Conservation (phyloP, 1,139 yeast genomes). For the Sugiyamaella paludigena region DNA sequence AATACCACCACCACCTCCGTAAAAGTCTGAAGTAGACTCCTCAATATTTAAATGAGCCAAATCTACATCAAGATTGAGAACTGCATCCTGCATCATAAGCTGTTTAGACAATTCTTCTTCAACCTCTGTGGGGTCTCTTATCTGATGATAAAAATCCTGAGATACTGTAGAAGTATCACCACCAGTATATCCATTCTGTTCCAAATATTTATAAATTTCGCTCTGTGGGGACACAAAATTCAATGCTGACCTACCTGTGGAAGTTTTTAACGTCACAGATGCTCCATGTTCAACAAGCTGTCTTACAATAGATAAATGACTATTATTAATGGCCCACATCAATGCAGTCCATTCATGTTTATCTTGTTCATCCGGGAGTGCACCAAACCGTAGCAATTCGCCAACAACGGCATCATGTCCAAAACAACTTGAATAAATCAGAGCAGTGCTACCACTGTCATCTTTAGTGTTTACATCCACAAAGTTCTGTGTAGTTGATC, state of each 20-base stretch:
- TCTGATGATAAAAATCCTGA: slow-evolving; percentile 37
- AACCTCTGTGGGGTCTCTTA: slow-evolving; percentile 27
- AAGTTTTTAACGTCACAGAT: slow-evolving; percentile 30
- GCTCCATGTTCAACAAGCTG: slow-evolving; percentile 40
- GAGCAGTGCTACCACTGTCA: slow-evolving; percentile 41
- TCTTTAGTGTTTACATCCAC: slow-evolving; percentile 39
- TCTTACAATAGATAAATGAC: slow-evolving; percentile 38
- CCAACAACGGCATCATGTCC: slow-evolving; percentile 41
- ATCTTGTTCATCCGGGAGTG: slow-evolving; percentile 41
- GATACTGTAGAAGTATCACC: slow-evolving; percentile 19
- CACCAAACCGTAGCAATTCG: slow-evolving; percentile 40
- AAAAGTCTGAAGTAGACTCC: slow-evolving; percentile 16
- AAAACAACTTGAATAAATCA: slow-evolving; percentile 43
- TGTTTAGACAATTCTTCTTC: slow-evolving; percentile 31
- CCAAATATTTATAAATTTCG: slow-evolving; percentile 34
- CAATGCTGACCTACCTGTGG: slow-evolving; percentile 39
- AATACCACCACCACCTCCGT: slow-evolving; percentile 18
- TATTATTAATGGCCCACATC: slow-evolving; percentile 48
- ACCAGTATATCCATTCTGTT: slow-evolving; percentile 30
- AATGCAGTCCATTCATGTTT: slow-evolving; percentile 45
- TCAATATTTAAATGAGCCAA: slow-evolving; percentile 31
- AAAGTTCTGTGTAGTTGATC: slow-evolving; percentile 22
- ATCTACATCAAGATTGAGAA: slow-evolving; percentile 35
- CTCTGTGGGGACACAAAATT: slow-evolving; percentile 38
- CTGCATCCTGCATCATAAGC: slow-evolving; percentile 34